Conservation (phyloP, 2,329 filamentous ascomycete genomes). For the Colletotrichum musae region DNA sequence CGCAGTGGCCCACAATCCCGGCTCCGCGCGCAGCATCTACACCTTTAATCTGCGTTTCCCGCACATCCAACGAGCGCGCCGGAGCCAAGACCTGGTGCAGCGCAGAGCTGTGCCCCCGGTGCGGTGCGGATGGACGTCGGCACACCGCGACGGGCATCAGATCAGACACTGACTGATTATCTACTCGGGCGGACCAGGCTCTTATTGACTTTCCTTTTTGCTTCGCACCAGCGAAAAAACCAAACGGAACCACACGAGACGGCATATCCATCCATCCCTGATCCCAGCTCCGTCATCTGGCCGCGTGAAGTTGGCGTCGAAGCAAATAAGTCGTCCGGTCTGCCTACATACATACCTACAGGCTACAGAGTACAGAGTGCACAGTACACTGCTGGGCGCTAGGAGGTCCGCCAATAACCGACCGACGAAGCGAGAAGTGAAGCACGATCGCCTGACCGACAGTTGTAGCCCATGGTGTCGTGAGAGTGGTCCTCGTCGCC, state of each 20-base stretch:
- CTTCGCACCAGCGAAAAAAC: not conserved
- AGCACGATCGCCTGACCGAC: not conserved
- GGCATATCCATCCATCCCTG: constrained; percentile 21
- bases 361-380: too few species aligned
- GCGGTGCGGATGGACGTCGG: not conserved
- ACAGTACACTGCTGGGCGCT: too few species aligned
- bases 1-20: constrained; percentile 37
- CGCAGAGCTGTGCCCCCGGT: not conserved
- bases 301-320: constrained; percentile 8
- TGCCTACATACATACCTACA: not conserved
- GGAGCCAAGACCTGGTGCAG: too few species aligned
- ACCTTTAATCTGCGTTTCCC: constrained; percentile 25
- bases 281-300: constrained; percentile 8
- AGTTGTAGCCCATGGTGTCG: not conserved
- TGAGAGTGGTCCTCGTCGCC: not conserved
- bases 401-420: not conserved
- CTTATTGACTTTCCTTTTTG: not conserved
- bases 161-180: constrained; percentile 2
- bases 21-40: constrained; percentile 30
- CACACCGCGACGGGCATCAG: not conserved
- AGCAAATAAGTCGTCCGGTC: not conserved
- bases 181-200: constrained; percentile 14
- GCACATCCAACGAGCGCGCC: constrained; percentile 14
- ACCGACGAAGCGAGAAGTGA: not conserved
- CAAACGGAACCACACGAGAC: constrained; percentile 22